These are phyloP conservation scores for Thermoascus crustaceus DNA, from an alignment of 2,329 filamentous ascomycete genomes.

Conservation along the genomic window DNA sequence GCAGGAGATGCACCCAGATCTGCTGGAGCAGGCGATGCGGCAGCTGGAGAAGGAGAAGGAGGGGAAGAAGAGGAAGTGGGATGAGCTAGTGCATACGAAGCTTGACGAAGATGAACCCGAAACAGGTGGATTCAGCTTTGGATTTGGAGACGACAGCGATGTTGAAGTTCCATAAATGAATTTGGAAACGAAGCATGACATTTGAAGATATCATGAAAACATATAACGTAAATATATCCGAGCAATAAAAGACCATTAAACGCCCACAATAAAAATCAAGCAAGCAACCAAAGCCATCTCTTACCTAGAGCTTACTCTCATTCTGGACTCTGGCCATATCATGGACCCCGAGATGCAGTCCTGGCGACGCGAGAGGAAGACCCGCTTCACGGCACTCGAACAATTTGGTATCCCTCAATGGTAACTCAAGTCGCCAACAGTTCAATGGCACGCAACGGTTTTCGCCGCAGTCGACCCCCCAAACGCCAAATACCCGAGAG, in stretches of 20 bases:
- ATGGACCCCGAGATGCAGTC: too few species aligned
- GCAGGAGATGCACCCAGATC: slow-evolving; percentile 51
- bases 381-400: background rate
- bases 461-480: slow-evolving; percentile 66
- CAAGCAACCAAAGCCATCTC: too few species aligned
- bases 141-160: slow-evolving; percentile 51
- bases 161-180: slow-evolving; percentile 41
- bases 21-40: slow-evolving; percentile 58
- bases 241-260: background rate
- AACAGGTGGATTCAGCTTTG: slow-evolving; percentile 53
- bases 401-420: too few species aligned
- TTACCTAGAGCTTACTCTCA: too few species aligned
- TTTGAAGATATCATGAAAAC: background rate
- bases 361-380: too few species aligned
- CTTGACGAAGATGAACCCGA: slow-evolving; percentile 27
- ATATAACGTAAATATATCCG: background rate
- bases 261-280: background rate
- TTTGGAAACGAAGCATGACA: too few species aligned
- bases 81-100: slow-evolving; percentile 58
- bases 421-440: background rate
- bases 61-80: slow-evolving; percentile 77
- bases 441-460: slow-evolving; percentile 82
- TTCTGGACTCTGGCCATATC: background rate
- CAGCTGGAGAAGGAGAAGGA: slow-evolving; percentile 56
- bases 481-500: slow-evolving; percentile 79